phyloP scores from a whole-genome alignment of 2,329 filamentous ascomycete genomes.

The Hirsutella thompsonii region DNA sequence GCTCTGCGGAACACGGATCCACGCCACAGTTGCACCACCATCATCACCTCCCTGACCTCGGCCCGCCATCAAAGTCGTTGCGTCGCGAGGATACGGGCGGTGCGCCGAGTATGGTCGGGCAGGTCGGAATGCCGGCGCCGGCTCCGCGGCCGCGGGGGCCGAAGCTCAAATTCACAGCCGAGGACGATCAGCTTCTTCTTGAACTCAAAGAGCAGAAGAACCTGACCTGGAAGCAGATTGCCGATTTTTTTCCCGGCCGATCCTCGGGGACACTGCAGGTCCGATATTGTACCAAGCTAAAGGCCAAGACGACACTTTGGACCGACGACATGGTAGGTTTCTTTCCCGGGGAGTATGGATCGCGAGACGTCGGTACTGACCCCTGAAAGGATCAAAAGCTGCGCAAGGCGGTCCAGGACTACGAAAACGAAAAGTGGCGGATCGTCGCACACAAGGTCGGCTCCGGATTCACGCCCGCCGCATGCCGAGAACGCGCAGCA shows the following conservation, averaged over 20 bases:
- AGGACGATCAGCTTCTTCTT: constrained; percentile 78
- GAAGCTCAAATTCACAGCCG: constrained; percentile 86
- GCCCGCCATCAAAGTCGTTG: constrained; percentile 55
- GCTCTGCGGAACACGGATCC: neutral
- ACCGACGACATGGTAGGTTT: constrained; percentile 75
- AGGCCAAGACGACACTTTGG: constrained; percentile 88
- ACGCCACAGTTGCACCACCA: constrained; percentile 50
- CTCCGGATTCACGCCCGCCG: constrained; percentile 73
- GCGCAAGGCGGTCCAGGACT: constrained; percentile 64
- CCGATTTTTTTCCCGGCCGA: constrained; percentile 85
- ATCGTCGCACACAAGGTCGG: constrained; percentile 86
- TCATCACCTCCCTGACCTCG: constrained; percentile 64
- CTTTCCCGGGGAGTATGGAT: too few species aligned
- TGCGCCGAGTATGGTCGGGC: constrained; percentile 74
- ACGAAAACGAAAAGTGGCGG: constrained; percentile 87
- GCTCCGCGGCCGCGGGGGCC: constrained; percentile 71
- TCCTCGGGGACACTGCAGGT: constrained; percentile 88
- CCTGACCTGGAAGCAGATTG: constrained; percentile 94
- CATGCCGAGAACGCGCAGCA: constrained; percentile 69
- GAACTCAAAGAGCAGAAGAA: constrained; percentile 92
- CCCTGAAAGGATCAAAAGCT: constrained; percentile 57
- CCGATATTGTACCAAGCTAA: constrained; percentile 87
- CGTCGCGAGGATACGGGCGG: constrained; percentile 46
- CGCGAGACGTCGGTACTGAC: too few species aligned
- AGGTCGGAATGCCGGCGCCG: constrained; percentile 75